Evolutionary conservation across 805 yeast species (phyloP), one percentile per base, ranked within the genome.

Genomic region (Tetrapisispora arboricola): DNA sequence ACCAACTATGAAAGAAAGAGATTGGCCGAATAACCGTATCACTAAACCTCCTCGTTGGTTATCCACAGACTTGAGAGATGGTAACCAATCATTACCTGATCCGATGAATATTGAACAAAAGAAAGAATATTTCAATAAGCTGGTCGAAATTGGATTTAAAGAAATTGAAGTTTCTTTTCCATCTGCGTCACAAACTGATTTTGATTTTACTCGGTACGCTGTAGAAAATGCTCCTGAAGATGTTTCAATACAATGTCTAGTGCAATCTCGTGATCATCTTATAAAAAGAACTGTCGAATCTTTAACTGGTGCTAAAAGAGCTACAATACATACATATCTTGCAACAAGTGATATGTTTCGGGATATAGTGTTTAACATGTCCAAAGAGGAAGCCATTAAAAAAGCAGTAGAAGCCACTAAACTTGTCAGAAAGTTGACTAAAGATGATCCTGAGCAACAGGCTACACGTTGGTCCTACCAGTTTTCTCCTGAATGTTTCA

Each of bases 91-190:
- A 6, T 70, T 83, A 49, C 90, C 92, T 0, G 92, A 83, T 55
- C 94, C 92, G 40, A 83, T 83, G 94, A 70, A 81, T n/a, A 68
- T 81, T 32, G 78, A 67, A n/a, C 88, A 83, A 53, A 83, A 83
- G 63, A 78, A 78, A 54, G 73, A 68, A 41, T 83, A 79, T 62
- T 81, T 82, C 59, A 64, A 73, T 41, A 78, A 80, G 57, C 66
- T 83, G 32, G 71, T 82, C 13, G 82, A 79, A 21, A 62, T 82
- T 31, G 94, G 94, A 1, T 83, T 79, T 64, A 83, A 83, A 57
- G 92, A 83, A 60, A 83, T 83, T 44, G 92, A 83, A 60, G 92
- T 84, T 17, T 76, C 87, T 0, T 83, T 83, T 61, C 92, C 92
- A 5, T 71, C 84, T 15, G 92, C 92, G 3, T 76, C 85, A 3